A percentile compares a stretch with the other conserved stretches of the same genome.
These are phyloP conservation scores for Boletus sp. DNA, from an alignment of 768 basidiomycete species.

Conservation along the genomic window DNA sequence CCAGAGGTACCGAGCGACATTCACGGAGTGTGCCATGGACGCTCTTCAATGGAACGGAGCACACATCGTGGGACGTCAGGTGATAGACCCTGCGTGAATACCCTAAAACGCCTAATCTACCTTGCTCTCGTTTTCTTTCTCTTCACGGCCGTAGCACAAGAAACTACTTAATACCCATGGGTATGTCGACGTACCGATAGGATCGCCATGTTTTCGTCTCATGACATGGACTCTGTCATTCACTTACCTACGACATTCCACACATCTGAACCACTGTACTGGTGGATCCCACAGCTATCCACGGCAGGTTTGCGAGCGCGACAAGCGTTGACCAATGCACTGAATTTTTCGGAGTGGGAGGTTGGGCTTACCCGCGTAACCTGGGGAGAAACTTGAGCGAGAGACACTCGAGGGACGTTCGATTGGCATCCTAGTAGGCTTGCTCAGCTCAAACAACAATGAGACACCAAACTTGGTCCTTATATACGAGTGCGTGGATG, in stretches of 20 bases:
- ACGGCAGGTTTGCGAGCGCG: neutral
- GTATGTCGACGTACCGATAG: slow-evolving; percentile 17
- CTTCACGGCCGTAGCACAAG: slow-evolving; percentile 1
- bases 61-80: slow-evolving; percentile 20
- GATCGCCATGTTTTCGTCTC: slow-evolving; percentile 1
- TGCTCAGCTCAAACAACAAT: neutral
- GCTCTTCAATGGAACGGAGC: slow-evolving; percentile 24
- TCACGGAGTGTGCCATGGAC: slow-evolving; percentile 30
- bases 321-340: neutral
- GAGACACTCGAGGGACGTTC: neutral
- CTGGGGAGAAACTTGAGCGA: neutral
- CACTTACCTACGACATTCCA: slow-evolving; percentile 8
- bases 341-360: neutral
- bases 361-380: neutral
- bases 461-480: neutral
- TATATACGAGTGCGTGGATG: slow-evolving; percentile 13
- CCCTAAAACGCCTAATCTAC: slow-evolving; percentile 28
- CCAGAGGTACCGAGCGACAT: slow-evolving; percentile 34
- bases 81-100: slow-evolving; percentile 41
- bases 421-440: neutral
- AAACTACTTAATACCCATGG: slow-evolving; percentile 8
- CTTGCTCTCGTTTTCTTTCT: slow-evolving; percentile 1
- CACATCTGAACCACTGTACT: neutral
- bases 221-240: neutral
- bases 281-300: neutral